Percentiles rank a stretch among this genome's conserved stretches.
These are phyloP conservation scores for Imleria badia DNA, from an alignment of 768 basidiomycete species.

Conservation along the genomic window DNA sequence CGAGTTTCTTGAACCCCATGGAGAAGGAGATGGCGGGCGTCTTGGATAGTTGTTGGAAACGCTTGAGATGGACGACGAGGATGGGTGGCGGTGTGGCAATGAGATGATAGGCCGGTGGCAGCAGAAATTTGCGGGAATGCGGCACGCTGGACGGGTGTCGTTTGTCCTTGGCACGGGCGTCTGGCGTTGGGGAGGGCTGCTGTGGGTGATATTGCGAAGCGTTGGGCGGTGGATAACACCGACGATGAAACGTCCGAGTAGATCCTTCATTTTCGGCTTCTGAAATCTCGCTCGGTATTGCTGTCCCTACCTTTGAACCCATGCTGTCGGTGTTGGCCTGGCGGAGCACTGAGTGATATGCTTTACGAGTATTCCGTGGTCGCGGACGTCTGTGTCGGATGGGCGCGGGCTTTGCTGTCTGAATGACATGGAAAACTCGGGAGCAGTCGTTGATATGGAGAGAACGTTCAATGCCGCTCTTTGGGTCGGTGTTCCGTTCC, in stretches of 20 bases:
- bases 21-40: slow-evolving; percentile 61
- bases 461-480: slow-evolving; percentile 52
- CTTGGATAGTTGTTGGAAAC: slow-evolving; percentile 85
- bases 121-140: slow-evolving; percentile 59
- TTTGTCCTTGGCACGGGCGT: slow-evolving; percentile 27
- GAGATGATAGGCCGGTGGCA: slow-evolving; percentile 88
- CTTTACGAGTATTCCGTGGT: slow-evolving; percentile 22
- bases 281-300: slow-evolving; percentile 31
- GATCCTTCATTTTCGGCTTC: slow-evolving; percentile 35
- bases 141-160: slow-evolving; percentile 37
- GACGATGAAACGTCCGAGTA: slow-evolving; percentile 38
- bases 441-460: slow-evolving; percentile 50
- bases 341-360: slow-evolving; percentile 32
- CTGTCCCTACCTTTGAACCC: slow-evolving; percentile 24
- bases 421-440: slow-evolving; percentile 36
- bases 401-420: slow-evolving; percentile 19
- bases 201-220: slow-evolving; percentile 30
- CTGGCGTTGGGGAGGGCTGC: slow-evolving; percentile 17
- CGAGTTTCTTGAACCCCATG: slow-evolving; percentile 81
- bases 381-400: slow-evolving; percentile 9
- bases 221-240: slow-evolving; percentile 33
- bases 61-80: slow-evolving; percentile 89
- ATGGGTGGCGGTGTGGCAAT: slow-evolving; percentile 84
- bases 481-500: slow-evolving; percentile 28
- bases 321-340: slow-evolving; percentile 19